Conservation (phyloP, 2,329 filamentous ascomycete genomes). For the Nothopassalora personata region DNA sequence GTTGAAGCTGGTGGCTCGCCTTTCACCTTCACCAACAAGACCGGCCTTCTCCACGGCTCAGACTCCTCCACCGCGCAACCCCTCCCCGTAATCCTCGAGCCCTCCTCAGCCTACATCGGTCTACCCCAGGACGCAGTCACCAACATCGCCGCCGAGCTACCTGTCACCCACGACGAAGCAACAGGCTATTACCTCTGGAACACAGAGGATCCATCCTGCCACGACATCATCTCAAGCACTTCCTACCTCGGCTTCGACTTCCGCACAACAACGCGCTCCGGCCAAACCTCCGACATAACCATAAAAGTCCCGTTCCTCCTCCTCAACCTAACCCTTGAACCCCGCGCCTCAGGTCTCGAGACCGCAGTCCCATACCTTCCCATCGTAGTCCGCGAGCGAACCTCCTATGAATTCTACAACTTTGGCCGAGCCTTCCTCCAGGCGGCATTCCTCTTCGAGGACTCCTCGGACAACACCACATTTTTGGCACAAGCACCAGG, state of each 20-base stretch:
- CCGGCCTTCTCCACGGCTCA: background rate
- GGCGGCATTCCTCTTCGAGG: constrained; percentile 42
- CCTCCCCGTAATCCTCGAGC: constrained; percentile 11
- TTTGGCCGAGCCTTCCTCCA: constrained; percentile 46
- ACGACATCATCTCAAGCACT: constrained; percentile 37
- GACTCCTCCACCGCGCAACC: background rate
- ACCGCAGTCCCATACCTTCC: background rate
- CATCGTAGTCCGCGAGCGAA: background rate
- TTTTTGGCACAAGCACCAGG: constrained; percentile 42
- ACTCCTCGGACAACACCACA: constrained; percentile 33
- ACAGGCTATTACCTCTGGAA: constrained; percentile 28
- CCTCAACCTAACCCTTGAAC: constrained; percentile 35
- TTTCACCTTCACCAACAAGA: background rate
- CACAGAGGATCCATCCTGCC: constrained; percentile 28
- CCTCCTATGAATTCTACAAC: constrained; percentile 19
- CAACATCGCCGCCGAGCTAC: constrained; percentile 22
- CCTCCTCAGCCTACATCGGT: constrained; percentile 21
- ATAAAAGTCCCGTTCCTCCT: constrained; percentile 41
- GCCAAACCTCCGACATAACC: constrained; percentile 27
- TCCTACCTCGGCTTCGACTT: constrained; percentile 42
- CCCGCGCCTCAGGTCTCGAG: background rate
- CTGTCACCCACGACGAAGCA: constrained; percentile 19
- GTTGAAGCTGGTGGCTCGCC: constrained; percentile 37
- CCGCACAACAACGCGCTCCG: constrained; percentile 21
- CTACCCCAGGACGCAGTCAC: constrained; percentile 13